Conservation (phyloP, 75 land plant genomes). For the Adiantum capillusveneris region DNA sequence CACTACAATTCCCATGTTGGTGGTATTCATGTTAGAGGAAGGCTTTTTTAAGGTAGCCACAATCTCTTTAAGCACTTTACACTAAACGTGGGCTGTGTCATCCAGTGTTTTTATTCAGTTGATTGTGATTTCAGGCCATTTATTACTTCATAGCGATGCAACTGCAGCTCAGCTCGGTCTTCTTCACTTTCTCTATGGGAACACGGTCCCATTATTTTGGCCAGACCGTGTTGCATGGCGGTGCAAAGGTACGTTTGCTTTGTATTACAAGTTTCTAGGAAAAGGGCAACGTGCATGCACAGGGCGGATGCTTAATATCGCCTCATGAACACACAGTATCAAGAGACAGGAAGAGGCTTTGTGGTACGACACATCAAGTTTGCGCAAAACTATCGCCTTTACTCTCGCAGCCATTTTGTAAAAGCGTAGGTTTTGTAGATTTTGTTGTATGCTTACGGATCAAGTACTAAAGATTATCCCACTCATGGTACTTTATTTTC, state of each 20-base stretch:
- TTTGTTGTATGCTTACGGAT: neutral
- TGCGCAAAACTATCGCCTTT: conserved; percentile 90
- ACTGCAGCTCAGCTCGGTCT: conserved; percentile 79
- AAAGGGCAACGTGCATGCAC: neutral
- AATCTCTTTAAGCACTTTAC: too few relatives aligned
- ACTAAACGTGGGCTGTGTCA: too few relatives aligned
- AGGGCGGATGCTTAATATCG: neutral
- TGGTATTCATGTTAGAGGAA: conserved; percentile 81
- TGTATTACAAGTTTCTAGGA: too few relatives aligned
- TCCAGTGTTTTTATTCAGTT: neutral
- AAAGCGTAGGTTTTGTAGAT: conserved; percentile 56
- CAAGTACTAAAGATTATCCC: neutral
- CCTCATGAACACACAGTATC: conserved; percentile 41
- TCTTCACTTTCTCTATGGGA: conserved; percentile 93
- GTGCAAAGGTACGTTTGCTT: conserved; percentile 64
- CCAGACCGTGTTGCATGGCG: conserved; percentile 91
- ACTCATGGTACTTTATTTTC: conserved; percentile 1
- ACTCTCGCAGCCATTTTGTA: conserved; percentile 92
- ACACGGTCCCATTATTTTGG: conserved; percentile 95
- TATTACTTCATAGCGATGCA: conserved; percentile 83
- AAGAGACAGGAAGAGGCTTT: conserved; percentile 94
- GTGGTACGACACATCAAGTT: conserved; percentile 89
- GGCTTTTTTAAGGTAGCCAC: conserved; percentile 59
- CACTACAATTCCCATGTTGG: conserved; percentile 90
- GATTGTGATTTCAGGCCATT: conserved; percentile 64